Evolutionary conservation across 176 grass and related monocot genomes (phyloP), one percentile per base, ranked within the genome.

Genomic region (Phoenix roebelenii): DNA sequence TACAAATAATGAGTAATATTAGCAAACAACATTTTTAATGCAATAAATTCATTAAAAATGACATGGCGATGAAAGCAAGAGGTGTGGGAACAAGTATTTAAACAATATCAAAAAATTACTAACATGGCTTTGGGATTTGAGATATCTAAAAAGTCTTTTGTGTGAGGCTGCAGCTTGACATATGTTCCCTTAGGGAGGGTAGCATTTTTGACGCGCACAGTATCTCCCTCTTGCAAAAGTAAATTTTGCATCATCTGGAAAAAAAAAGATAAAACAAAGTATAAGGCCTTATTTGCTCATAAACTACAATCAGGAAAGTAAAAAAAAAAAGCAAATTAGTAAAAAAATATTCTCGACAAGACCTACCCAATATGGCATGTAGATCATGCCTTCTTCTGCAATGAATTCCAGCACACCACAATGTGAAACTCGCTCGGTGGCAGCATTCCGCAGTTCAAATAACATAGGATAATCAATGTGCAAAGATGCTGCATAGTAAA

Each of bases 211-310:
- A 98, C 78, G 22, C 67, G 84, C 58, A 92, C 84, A 75, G 83
- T 80, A 61, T 98, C 87, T 73, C 93, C 93, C 78, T 98, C 93
- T 98, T 88, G 81, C 18, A 98, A 64, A 66, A 98, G 84, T 70
- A 98, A 83, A 85, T 98, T 98, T 92, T 98, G 93, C 93, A 98
- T 98, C 93, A 98, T 88, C 93, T 98, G 66, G 51, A 75, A 61
- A 74, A 57, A 52, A 69, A 5, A 75, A 55, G 22, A 51, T 24
- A 85, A 52, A 89, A 59, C 17, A 54, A 82, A 10, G 74, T 23
- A 44, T 58, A 58, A 22, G 7, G 35, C 10, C 35, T 10, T 44
- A 44, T 44, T 44, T 10, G 7, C 2, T 12, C 9, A 44, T 14
- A 12, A 44, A 9, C 9, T 14, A 44, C 9, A 14, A 44, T 44